Evolutionary conservation across 352 stramenopile species (phyloP).

Genomic region (Pythium biforme): DNA sequence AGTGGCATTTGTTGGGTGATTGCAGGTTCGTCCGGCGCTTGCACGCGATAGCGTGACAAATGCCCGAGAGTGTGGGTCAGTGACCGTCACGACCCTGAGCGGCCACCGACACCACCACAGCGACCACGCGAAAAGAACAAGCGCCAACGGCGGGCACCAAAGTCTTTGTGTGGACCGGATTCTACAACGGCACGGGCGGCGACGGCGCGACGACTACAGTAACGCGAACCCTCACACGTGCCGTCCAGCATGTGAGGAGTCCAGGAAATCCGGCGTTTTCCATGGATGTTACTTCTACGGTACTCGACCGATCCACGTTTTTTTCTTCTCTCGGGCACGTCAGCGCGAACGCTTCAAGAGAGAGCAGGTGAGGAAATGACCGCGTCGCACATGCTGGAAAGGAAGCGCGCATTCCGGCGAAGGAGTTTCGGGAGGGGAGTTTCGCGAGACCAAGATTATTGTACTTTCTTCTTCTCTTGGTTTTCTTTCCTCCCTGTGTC

Average conservation of each 20-base stretch:
- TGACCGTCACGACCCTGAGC: not conserved
- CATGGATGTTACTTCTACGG: no score
- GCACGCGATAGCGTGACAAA: constrained; percentile 5
- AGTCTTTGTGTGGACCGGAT: not conserved
- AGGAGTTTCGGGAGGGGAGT: no score
- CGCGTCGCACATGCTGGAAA: not conserved
- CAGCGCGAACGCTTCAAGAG: not conserved
- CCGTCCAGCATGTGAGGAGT: not conserved
- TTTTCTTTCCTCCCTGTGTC: not conserved
- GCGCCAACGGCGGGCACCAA: not conserved
- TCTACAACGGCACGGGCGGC: constrained; percentile 4
- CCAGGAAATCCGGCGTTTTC: not conserved
- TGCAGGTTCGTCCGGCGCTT: constrained; percentile 1
- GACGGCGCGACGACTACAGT: constrained; percentile 2
- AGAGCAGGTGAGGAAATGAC: not conserved
- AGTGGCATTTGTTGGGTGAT: not conserved
- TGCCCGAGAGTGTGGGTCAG: constrained; percentile 5
- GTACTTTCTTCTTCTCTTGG: not conserved
- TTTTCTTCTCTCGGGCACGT: not conserved
- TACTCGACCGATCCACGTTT: not conserved
- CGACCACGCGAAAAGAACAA: constrained; percentile 21
- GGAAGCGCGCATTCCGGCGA: no score
- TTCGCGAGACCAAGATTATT: not conserved
- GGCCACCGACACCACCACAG: not conserved
- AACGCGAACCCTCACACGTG: not conserved